Evolutionary conservation across 2,329 filamentous ascomycete genomes (phyloP).

Genomic region (Talaromyces sp.): DNA sequence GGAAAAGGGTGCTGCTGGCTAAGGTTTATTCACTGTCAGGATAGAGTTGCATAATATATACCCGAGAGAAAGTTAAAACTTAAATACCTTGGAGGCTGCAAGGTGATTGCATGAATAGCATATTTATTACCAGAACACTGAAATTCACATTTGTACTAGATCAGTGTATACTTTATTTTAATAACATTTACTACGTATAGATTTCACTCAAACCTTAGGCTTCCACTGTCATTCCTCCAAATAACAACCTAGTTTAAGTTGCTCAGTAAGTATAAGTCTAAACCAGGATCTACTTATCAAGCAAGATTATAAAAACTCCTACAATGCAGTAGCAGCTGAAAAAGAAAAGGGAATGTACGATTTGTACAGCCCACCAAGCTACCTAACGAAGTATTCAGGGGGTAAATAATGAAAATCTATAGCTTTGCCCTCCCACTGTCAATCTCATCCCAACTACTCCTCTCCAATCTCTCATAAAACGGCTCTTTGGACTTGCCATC

Average conservation of each 20-base stretch:
- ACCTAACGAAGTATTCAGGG: too few relatives aligned
- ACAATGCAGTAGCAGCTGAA: too few relatives aligned
- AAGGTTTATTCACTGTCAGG: neutral
- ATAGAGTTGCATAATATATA: neutral
- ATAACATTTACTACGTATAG: neutral
- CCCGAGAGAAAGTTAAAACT: neutral
- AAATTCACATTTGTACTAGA: neutral
- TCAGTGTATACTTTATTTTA: neutral
- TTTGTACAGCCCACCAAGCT: too few relatives aligned
- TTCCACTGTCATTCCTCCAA: neutral
- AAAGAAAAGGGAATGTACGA: too few relatives aligned
- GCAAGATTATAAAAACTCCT: too few relatives aligned
- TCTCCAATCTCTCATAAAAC: slow-evolving; percentile 39
- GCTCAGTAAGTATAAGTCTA: too few relatives aligned
- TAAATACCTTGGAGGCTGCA: neutral
- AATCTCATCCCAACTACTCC: slow-evolving; percentile 40
- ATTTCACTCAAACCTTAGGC: neutral
- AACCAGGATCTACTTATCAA: too few relatives aligned
- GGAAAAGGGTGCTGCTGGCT: neutral
- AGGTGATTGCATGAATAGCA: neutral
- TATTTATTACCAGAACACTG: neutral
- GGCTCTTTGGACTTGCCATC: neutral
- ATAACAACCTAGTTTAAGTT: neutral
- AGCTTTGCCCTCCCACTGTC: slow-evolving; percentile 45
- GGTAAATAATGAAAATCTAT: slow-evolving; percentile 19